Evolutionary conservation across 192 early-diverging fungal species (phyloP).

Genomic region (Glomus cerebriforme): DNA sequence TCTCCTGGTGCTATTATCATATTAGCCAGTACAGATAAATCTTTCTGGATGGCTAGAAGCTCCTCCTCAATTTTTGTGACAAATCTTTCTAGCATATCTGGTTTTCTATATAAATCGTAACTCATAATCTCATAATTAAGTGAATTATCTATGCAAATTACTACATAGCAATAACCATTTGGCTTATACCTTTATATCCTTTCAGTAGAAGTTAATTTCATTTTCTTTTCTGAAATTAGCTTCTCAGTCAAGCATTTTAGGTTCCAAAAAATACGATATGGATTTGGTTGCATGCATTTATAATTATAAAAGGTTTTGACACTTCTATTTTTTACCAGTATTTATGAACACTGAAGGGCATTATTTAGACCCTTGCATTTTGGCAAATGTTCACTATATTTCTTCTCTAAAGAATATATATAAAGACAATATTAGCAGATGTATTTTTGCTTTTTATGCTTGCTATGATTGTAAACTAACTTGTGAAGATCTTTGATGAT

Average conservation of each 20-base stretch:
- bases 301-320: conserved; percentile 19
- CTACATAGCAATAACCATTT: conserved; percentile 20
- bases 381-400: no score
- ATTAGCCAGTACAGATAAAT: conserved; percentile 15
- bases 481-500: conserved; percentile 15
- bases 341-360: background rate
- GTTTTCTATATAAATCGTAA: conserved; percentile 25
- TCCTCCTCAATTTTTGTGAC: conserved; percentile 19
- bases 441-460: conserved; percentile 25
- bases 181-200: conserved; percentile 23
- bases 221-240: conserved; percentile 10
- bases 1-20: conserved; percentile 17
- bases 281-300: no score
- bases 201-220: conserved; percentile 22
- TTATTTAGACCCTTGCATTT: no score
- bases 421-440: conserved; percentile 25
- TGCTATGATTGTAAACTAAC: conserved; percentile 28
- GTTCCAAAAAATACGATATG: no score
- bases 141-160: conserved; percentile 24
- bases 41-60: background rate
- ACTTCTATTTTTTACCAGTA: conserved; percentile 1
- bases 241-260: conserved; percentile 14
- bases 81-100: conserved; percentile 22
- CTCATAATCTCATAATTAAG: conserved; percentile 26
- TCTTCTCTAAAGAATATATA: conserved; percentile 15